Percentiles rank a stretch among this genome's conserved stretches.
Conservation (phyloP, 441 rosid genomes). For the Macaranga tanarius region DNA sequence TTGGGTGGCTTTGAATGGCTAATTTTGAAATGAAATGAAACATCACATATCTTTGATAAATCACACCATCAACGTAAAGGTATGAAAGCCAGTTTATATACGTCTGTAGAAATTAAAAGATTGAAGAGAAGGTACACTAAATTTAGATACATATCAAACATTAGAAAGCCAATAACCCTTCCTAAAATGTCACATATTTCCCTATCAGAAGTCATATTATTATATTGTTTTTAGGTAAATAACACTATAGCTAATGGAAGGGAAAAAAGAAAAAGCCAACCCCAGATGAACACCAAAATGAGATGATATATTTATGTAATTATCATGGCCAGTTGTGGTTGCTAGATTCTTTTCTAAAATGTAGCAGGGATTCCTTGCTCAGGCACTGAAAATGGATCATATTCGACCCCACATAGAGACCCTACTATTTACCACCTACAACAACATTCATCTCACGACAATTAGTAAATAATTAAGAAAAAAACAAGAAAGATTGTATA, state of each 20-base stretch:
- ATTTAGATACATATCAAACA: no score
- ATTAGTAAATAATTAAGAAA: background rate
- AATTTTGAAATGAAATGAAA: no score
- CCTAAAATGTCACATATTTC: no score
- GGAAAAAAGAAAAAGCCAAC: background rate
- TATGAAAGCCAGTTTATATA: background rate
- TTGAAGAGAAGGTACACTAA: background rate
- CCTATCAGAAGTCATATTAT: no score
- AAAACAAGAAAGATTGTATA: no score
- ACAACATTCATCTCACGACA: background rate
- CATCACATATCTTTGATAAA: no score
- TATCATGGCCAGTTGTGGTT: background rate
- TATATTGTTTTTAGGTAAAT: background rate
- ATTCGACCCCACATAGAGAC: constrained; percentile 54
- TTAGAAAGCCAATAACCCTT: background rate
- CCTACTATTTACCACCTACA: constrained; percentile 82
- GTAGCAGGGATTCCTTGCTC: constrained; percentile 66
- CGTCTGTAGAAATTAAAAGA: background rate
- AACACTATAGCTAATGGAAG: no score
- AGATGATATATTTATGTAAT: background rate
- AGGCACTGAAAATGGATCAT: constrained; percentile 90
- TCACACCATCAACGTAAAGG: no score
- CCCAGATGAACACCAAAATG: background rate
- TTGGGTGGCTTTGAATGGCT: background rate
- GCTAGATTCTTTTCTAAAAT: constrained; percentile 45